Base-by-base conservation (phyloP, 1,139 yeast species). In the Hansenula lynferdii region DNA sequence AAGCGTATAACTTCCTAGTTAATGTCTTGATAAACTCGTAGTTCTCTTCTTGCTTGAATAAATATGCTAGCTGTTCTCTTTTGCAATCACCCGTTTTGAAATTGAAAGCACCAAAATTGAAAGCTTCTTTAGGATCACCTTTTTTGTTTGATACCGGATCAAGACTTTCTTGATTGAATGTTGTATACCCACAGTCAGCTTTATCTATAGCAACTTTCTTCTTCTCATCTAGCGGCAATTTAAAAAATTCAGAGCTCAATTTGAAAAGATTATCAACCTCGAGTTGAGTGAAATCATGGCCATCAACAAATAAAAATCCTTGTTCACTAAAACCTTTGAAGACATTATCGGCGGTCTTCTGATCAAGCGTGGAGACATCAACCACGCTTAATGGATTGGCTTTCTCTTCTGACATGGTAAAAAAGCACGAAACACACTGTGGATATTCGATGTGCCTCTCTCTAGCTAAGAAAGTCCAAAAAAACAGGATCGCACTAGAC, bases 251-350 rank as follows among this genome's bases (percentile, higher is more conserved):
- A 42, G 68, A 63, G n/a, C 87, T 76, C 32, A 78, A 48, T 10
- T 53, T 58, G 50, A 84, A 83, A 31, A 78, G 59, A 3, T 56
- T 56, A 38, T 75, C 74, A 8, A 83, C 82, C 45, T 81, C 89
- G 6, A 61, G 58, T 42, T 71, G 72, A 0, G 76, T 61, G 54
- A 84, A 79, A 8, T 73, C 80, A 46, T 84, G 86, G 8, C 92
- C 90, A 50, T 82, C 85, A 7, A 84, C 66, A 50, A 82, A 80
- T 32, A 84, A 64, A 51, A 85, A 84, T 0, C 95, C 94, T 45
- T 81, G 82, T 1, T 75, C 61, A 14, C 76, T 65, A 8, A 87
- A 86, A 1, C 92, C 92, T 5, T 73, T 63, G 11, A 81, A 66
- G 15, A 85, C 66, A 37, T 69, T 63, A 8, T 65, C 66, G 1